These are phyloP conservation scores for Tuber borchii DNA, from an alignment of 495 filamentous ascomycete species.

Conservation along the genomic window DNA sequence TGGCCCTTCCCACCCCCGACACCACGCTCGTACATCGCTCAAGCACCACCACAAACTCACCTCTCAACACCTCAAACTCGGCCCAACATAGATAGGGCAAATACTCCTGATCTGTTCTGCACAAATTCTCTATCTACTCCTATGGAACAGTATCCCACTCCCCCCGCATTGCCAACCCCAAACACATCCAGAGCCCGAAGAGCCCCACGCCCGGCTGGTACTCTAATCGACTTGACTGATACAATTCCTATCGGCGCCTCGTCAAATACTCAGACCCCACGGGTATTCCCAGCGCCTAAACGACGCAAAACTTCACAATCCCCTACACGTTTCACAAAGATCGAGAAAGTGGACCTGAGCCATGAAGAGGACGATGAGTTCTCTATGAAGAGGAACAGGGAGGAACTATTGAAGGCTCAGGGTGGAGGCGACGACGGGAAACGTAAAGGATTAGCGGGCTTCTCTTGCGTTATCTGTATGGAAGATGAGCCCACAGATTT, in stretches of 20 bases:
- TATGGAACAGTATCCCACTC: background rate
- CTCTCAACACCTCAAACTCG: background rate
- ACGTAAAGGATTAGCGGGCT: slow-evolving; percentile 49
- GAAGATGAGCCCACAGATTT: slow-evolving; percentile 60
- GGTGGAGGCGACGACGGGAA: slow-evolving; percentile 50
- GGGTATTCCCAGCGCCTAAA: background rate
- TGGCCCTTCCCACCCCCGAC: background rate
- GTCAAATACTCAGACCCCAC: background rate
- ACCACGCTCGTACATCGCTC: background rate
- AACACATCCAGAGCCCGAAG: background rate
- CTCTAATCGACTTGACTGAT: background rate
- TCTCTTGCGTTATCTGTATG: slow-evolving; percentile 82
- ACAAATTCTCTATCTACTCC: background rate
- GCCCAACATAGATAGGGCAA: background rate
- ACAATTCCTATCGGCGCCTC: background rate
- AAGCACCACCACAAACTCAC: background rate
- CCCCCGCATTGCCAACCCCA: background rate
- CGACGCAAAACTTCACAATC: background rate
- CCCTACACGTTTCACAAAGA: background rate
- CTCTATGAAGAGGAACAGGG: slow-evolving; percentile 36
- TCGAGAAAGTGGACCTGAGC: slow-evolving; percentile 59
- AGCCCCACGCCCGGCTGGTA: background rate
- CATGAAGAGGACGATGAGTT: slow-evolving; percentile 49
- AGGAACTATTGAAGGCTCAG: slow-evolving; percentile 52
- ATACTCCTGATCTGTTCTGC: background rate